Percentiles rank a stretch among this genome's conserved stretches.
Conservation (phyloP, 495 filamentous ascomycete species). For the Hypoxylon perforatum region DNA sequence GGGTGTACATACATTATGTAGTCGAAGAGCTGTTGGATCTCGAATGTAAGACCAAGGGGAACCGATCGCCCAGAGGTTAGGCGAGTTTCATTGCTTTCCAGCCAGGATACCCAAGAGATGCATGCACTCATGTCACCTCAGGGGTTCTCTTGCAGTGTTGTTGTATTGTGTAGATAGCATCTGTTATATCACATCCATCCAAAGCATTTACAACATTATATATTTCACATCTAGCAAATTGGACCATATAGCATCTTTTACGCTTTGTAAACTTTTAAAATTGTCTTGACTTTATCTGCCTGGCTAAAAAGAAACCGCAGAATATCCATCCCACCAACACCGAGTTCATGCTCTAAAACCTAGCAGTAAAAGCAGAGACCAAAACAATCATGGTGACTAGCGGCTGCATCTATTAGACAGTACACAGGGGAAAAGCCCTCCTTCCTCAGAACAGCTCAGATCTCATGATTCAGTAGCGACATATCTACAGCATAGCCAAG, state of each 20-base stretch:
- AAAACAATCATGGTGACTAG: conserved; percentile 5
- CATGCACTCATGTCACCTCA: conserved; percentile 2
- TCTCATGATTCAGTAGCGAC: background rate
- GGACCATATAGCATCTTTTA: background rate
- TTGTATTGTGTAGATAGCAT: conserved; percentile 43
- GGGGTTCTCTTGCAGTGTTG: background rate
- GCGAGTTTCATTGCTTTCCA: background rate
- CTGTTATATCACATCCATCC: conserved; percentile 18
- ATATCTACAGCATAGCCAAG: conserved; percentile 4
- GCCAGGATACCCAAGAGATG: conserved; percentile 32
- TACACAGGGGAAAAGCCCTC: conserved; percentile 6
- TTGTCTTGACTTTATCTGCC: background rate
- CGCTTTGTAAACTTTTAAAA: background rate
- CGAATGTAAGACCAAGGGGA: conserved; percentile 8
- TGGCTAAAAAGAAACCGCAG: conserved; percentile 8
- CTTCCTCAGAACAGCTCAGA: background rate
- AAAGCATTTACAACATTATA: conserved; percentile 32
- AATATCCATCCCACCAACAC: conserved; percentile 34
- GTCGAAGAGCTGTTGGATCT: conserved; percentile 16
- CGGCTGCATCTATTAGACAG: background rate
- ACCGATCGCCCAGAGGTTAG: conserved; percentile 7
- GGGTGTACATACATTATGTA: conserved; percentile 4
- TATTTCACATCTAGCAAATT: background rate
- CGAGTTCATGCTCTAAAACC: conserved; percentile 35
- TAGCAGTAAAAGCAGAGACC: conserved; percentile 3